These are phyloP conservation scores for Pichia sp. DNA, from an alignment of 1,139 yeast genomes.

Conservation along the genomic window DNA sequence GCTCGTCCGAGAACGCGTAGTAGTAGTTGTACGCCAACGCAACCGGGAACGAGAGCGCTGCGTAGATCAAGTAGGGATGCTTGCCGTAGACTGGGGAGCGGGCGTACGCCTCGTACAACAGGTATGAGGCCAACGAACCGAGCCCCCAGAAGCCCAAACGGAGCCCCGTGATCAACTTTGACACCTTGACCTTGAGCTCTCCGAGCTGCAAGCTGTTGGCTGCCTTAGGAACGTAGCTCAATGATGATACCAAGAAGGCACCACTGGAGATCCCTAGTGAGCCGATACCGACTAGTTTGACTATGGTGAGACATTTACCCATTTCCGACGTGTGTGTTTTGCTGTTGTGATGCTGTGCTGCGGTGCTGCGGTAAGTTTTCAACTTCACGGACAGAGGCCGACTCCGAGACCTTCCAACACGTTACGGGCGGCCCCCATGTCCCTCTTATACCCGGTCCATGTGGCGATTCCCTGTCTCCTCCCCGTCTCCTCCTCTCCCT, in stretches of 20 bases:
- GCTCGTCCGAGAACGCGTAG: constrained; percentile 24
- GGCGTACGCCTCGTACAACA: constrained; percentile 42
- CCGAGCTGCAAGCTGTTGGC: constrained; percentile 2
- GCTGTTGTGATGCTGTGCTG: neutral
- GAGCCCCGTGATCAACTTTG: constrained; percentile 28
- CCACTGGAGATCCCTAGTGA: constrained; percentile 49
- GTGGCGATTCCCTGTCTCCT: neutral
- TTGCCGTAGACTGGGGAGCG: constrained; percentile 42
- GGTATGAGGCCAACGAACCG: constrained; percentile 38
- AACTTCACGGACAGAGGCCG: too few species aligned
- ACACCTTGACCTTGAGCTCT: constrained; percentile 22
- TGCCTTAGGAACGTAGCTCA: constrained; percentile 32
- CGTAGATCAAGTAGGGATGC: constrained; percentile 54
- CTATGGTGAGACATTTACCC: constrained; percentile 44
- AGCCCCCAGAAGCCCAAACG: constrained; percentile 35
- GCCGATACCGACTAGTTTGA: constrained; percentile 49
- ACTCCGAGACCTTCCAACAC: too few species aligned
- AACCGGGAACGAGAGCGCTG: constrained; percentile 48
- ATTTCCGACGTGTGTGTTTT: constrained; percentile 15
- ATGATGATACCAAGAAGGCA: constrained; percentile 39
- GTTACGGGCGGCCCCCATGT: neutral
- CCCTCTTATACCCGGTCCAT: neutral
- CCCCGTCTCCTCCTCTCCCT: neutral
- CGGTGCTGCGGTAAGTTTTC: neutral
- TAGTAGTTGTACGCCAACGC: constrained; percentile 34